Evolutionary conservation across 495 filamentous ascomycete species (phyloP).

Genomic region (Penicillium crystallinum): DNA sequence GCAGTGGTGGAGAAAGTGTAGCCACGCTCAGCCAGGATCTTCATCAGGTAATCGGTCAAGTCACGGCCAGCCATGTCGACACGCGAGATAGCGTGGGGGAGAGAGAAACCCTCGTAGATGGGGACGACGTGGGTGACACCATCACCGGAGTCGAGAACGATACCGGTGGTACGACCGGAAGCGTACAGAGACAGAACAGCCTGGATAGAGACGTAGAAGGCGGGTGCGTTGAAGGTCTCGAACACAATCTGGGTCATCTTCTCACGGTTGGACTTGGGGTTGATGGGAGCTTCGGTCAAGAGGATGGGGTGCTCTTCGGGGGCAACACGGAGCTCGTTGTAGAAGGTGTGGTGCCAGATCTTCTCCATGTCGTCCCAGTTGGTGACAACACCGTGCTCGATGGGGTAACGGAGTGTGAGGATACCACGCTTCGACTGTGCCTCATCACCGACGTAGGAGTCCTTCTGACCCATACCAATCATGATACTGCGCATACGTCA

Average conservation of each 20-base stretch:
- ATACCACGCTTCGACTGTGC: slow-evolving; percentile 99
- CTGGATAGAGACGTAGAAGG: slow-evolving; percentile 99
- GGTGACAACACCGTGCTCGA: slow-evolving; percentile 99
- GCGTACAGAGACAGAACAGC: slow-evolving; percentile 98
- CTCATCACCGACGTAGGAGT: slow-evolving; percentile 99
- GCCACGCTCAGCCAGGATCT: slow-evolving; percentile 97
- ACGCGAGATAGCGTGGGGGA: slow-evolving; percentile 98
- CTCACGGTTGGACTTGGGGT: slow-evolving; percentile 99
- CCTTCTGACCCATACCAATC: slow-evolving; percentile 99
- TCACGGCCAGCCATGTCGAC: slow-evolving; percentile 99
- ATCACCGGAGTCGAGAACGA: slow-evolving; percentile 98
- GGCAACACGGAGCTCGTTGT: slow-evolving; percentile 99
- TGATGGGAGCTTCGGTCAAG: slow-evolving; percentile 98
- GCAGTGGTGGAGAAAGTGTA: slow-evolving; percentile 99
- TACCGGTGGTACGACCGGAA: slow-evolving; percentile 99
- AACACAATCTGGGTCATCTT: slow-evolving; percentile 99
- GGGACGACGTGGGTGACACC: slow-evolving; percentile 99
- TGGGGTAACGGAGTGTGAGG: slow-evolving; percentile 96
- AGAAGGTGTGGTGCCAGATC: slow-evolving; percentile 99
- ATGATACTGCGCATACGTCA: slow-evolving; percentile 71
- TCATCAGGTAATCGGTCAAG: slow-evolving; percentile 99
- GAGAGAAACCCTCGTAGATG: slow-evolving; percentile 99
- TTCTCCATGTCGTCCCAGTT: slow-evolving; percentile 99
- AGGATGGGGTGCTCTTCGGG: slow-evolving; percentile 99
- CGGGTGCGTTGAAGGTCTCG: slow-evolving; percentile 99